These are phyloP conservation scores for Penicillium taxi DNA, from an alignment of 495 filamentous ascomycete species.

Conservation along the genomic window DNA sequence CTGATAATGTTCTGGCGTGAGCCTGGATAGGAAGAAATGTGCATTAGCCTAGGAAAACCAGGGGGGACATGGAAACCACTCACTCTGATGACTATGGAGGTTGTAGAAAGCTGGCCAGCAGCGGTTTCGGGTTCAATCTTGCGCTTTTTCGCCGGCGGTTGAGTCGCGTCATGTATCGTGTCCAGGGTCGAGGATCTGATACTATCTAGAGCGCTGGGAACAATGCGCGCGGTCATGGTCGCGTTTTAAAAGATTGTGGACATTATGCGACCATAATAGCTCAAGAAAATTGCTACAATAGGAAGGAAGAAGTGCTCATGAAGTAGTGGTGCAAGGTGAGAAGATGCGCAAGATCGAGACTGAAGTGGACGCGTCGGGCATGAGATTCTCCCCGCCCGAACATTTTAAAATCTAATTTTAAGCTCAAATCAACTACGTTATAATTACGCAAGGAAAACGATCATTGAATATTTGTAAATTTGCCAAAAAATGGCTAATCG, in stretches of 20 bases:
- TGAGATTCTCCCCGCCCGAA: too few species aligned
- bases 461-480: too few species aligned
- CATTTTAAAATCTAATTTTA: too few species aligned
- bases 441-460: too few species aligned
- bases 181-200: slow-evolving; percentile 28
- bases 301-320: too few species aligned
- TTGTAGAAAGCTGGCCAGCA: slow-evolving; percentile 18
- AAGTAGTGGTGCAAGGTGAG: too few species aligned
- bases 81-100: slow-evolving; percentile 31
- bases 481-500: too few species aligned
- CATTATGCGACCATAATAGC: slow-evolving; percentile 11
- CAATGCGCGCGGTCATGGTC: slow-evolving; percentile 34
- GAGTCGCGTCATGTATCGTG: slow-evolving; percentile 20
- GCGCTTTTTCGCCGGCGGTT: slow-evolving; percentile 28
- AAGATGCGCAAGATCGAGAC: slow-evolving; percentile 11
- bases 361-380: slow-evolving; percentile 31
- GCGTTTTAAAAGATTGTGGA: slow-evolving; percentile 12
- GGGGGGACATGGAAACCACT: neutral
- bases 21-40: slow-evolving; percentile 33
- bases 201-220: slow-evolving; percentile 27
- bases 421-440: too few species aligned
- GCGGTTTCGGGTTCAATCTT: slow-evolving; percentile 19
- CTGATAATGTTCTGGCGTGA: slow-evolving; percentile 46
- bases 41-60: slow-evolving; percentile 4
- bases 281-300: too few species aligned